Evolutionary conservation across 805 yeast species (phyloP).

Genomic region (Starmera quercuum): DNA sequence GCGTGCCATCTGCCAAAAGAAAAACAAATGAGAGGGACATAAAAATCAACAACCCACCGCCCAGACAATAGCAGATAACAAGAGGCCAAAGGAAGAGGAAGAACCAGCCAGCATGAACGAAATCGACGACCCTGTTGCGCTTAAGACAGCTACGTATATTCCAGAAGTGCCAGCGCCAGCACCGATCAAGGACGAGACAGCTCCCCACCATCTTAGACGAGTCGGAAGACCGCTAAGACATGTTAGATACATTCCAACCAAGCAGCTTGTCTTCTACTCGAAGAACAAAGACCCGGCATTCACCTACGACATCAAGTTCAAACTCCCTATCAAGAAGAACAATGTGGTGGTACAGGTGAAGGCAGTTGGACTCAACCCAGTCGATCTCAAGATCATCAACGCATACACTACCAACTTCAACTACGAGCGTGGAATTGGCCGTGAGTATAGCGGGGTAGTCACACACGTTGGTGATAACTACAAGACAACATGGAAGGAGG

Average conservation of each 20-base stretch:
- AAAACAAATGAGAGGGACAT: too few species aligned
- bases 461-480: conserved; percentile 45
- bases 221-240: conserved; percentile 43
- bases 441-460: conserved; percentile 60
- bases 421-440: conserved; percentile 59
- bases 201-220: conserved; percentile 19
- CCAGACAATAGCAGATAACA: too few species aligned
- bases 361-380: conserved; percentile 57
- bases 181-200: conserved; percentile 4
- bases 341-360: conserved; percentile 50
- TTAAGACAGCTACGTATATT: conserved; percentile 1
- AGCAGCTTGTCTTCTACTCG: conserved; percentile 33
- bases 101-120: too few species aligned
- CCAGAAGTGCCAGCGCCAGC: conserved; percentile 9
- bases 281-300: conserved; percentile 30
- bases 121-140: background rate
- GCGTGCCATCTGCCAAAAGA: too few species aligned
- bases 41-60: too few species aligned
- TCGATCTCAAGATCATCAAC: conserved; percentile 54
- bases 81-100: too few species aligned
- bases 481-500: conserved; percentile 34
- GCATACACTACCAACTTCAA: conserved; percentile 43
- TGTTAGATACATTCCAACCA: conserved; percentile 43
- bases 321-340: conserved; percentile 38
- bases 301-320: conserved; percentile 46